phyloP scores from a whole-genome alignment of 768 basidiomycete genomes.

The Rubroboletus pulcherrimus region DNA sequence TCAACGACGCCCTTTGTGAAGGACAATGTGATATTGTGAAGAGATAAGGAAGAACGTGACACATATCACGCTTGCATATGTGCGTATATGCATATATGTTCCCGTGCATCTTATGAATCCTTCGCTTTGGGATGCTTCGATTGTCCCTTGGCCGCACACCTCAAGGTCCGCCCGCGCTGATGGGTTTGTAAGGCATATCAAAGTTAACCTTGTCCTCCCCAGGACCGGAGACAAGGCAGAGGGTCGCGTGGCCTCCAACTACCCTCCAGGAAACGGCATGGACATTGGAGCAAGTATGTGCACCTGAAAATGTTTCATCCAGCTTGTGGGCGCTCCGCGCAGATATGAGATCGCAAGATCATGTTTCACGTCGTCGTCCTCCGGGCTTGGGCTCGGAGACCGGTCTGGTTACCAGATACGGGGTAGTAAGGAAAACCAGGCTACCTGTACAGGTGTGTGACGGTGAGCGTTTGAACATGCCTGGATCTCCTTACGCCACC shows the following conservation, averaged over 20 bases:
- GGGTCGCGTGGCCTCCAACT: not conserved
- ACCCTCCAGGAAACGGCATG: not conserved
- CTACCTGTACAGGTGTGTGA: not conserved
- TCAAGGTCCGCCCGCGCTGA: conserved; percentile 14
- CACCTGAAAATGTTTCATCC: not conserved
- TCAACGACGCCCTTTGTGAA: not conserved
- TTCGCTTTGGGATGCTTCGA: not conserved
- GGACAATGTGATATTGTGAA: not conserved
- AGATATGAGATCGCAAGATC: not conserved
- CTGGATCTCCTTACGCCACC: not conserved
- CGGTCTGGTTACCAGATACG: not conserved
- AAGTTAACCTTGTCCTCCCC: conserved; percentile 11
- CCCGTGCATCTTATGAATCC: not conserved
- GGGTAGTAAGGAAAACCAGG: not conserved
- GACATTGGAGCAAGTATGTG: not conserved
- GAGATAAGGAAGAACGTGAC: not conserved
- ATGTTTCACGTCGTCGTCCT: not conserved
- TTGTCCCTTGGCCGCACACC: not conserved
- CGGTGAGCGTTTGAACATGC: not conserved
- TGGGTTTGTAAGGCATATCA: not conserved
- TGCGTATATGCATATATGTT: not conserved
- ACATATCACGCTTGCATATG: not conserved
- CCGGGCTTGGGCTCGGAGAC: not conserved
- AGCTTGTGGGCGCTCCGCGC: not conserved
- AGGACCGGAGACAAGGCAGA: not conserved